Percentiles rank a stretch among this genome's conserved stretches.
Evolutionary conservation across 108 stramenopile genomes (phyloP).

Genomic region (Pseudonitzschia multistriata): DNA sequence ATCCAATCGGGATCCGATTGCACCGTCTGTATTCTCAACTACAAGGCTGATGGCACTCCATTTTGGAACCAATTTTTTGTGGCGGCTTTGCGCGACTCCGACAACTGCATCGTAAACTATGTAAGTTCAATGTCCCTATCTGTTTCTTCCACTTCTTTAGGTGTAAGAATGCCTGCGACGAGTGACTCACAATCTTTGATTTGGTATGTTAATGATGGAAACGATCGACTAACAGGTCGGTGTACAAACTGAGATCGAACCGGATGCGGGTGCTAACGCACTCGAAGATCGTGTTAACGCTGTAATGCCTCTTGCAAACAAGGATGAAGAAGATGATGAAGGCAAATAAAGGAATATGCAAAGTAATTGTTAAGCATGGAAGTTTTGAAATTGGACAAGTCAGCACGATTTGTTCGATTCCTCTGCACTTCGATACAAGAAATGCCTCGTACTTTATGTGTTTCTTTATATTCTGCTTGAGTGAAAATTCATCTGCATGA

Average conservation of each 20-base stretch:
- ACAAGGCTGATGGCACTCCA: constrained; percentile 96
- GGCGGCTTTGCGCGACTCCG: constrained; percentile 88
- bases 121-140: constrained; percentile 55
- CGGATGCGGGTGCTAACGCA: constrained; percentile 63
- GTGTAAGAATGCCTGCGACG: neutral
- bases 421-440: no score
- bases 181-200: neutral
- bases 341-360: neutral
- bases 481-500: no score
- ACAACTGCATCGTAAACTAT: constrained; percentile 92
- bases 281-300: constrained; percentile 87
- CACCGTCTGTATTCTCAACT: constrained; percentile 91
- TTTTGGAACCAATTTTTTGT: constrained; percentile 99
- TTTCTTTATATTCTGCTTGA: no score
- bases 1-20: constrained; percentile 82
- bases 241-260: constrained; percentile 86
- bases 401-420: no score
- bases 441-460: no score
- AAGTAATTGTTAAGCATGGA: neutral
- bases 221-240: constrained; percentile 59
- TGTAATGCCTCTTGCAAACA: constrained; percentile 61
- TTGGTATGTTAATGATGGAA: neutral
- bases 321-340: constrained; percentile 38
- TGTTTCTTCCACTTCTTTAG: constrained; percentile 7
- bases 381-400: neutral